These are phyloP conservation scores for Turritis glabra DNA, from an alignment of 345 rosid genomes.

Conservation along the genomic window DNA sequence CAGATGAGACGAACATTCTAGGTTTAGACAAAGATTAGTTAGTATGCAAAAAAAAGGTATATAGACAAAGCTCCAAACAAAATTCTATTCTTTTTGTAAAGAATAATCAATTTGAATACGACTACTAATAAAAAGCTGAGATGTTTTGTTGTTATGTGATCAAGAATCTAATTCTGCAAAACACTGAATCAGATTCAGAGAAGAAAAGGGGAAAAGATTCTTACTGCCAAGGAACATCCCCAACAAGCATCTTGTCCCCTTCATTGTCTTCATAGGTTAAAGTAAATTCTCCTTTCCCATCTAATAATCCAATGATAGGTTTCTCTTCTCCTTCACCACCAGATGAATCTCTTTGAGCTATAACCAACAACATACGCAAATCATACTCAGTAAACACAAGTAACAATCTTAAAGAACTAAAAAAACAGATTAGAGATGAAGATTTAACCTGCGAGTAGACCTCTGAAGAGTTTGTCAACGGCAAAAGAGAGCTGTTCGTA, in stretches of 20 bases:
- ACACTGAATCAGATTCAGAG: conserved; percentile 46
- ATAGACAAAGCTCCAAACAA: background rate
- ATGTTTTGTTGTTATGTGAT: conserved; percentile 32
- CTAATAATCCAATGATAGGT: conserved; percentile 66
- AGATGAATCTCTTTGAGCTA: conserved; percentile 80
- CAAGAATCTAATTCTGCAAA: conserved; percentile 36
- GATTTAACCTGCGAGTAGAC: conserved; percentile 78
- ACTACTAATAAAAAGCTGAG: conserved; percentile 7
- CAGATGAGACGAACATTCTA: conserved; percentile 90
- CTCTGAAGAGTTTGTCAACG: conserved; percentile 93
- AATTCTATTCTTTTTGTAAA: background rate
- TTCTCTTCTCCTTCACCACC: conserved; percentile 68
- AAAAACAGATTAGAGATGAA: background rate
- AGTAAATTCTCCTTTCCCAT: conserved; percentile 91
- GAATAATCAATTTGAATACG: background rate
- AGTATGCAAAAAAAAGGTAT: background rate
- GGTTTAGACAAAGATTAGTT: conserved; percentile 33
- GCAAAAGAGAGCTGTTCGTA: conserved; percentile 80
- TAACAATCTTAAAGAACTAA: background rate
- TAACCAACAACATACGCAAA: background rate
- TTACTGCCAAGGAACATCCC: conserved; percentile 99
- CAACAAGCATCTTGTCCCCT: conserved; percentile 99
- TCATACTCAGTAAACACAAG: conserved; percentile 5
- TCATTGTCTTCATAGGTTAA: conserved; percentile 97
- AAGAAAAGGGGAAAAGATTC: conserved; percentile 45